A percentile compares a stretch with the other conserved stretches of the same genome.
Conservation (phyloP, 2,329 filamentous ascomycete species). For the Sphaerulina musiva region DNA sequence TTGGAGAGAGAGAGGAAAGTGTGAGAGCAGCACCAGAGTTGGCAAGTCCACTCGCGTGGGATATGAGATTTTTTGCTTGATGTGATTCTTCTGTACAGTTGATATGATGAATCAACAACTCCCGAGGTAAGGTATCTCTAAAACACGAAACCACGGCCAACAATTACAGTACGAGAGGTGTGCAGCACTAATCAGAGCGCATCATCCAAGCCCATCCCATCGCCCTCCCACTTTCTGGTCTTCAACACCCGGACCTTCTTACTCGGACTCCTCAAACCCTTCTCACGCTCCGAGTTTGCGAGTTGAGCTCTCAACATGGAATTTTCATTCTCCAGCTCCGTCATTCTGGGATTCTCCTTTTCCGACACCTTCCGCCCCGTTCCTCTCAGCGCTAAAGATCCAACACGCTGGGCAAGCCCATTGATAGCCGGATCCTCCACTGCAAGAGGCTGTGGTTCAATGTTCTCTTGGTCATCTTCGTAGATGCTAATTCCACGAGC, state of each 20-base stretch:
- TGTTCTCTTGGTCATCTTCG: conserved; percentile 33
- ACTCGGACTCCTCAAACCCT: conserved; percentile 38
- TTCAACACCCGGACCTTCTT: conserved; percentile 48
- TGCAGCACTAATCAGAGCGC: neutral
- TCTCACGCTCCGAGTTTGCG: conserved; percentile 37
- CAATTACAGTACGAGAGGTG: neutral
- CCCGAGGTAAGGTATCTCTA: neutral
- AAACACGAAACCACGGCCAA: neutral
- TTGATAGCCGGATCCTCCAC: conserved; percentile 4
- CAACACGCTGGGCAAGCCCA: conserved; percentile 7
- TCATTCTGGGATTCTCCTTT: conserved; percentile 19
- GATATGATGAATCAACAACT: neutral
- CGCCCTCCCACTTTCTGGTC: conserved; percentile 43
- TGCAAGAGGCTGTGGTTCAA: neutral
- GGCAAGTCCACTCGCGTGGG: neutral
- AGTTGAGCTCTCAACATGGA: conserved; percentile 37
- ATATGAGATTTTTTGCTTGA: neutral
- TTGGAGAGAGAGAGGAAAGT: too few species aligned
- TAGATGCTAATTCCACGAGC: conserved; percentile 48
- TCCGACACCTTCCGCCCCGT: conserved; percentile 15
- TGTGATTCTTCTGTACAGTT: conserved; percentile 1
- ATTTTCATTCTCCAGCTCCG: conserved; percentile 43
- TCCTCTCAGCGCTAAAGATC: conserved; percentile 11
- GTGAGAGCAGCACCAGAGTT: too few species aligned
- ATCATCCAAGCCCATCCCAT: conserved; percentile 29